Base-by-base conservation (phyloP, 495 filamentous ascomycete species). In the Hypoxylon perforatum region DNA sequence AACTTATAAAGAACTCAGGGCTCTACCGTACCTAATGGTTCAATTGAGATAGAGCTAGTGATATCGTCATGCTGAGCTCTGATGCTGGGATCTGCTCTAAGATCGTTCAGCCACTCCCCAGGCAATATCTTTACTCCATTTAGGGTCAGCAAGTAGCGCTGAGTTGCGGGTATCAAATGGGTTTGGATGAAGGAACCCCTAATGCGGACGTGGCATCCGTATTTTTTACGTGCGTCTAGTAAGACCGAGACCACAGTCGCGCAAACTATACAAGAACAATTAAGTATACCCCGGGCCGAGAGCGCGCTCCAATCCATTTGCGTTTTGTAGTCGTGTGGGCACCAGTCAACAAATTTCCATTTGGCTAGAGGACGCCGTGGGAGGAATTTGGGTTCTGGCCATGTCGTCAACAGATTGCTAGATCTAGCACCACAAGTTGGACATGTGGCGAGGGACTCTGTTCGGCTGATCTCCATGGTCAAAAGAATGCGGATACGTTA, bases 231-330 rank as follows among this genome's bases (percentile, higher is more conserved):
- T 49, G 1, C n/a, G 12, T 36, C 5, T 14, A 33, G 17, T 5
- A 30, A 33, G 21, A 18, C 21, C 4, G 45, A 41, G 19, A 50
- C 14, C 14, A 49, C 17, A 9, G 21, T 41, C 28, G 18, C 56
- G 45, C 56, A 58, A 12, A 58, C 55, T 18, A 49, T 19, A 30
- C 55, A 49, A 38, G 10, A 12, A 38, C 14, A 11, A 11, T 38
- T 2, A 11, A 3, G 35, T 11, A 11, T 11, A 38, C 9, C 14
- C 14, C 30, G 4, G 30, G 30, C 30, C 5, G 11, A 5, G 30
- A 38, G 14, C 14, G 14, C 9, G 9, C 14, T 38, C 35, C 35
- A 38, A 38, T 38, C 9, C 2, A 38, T 10, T n/a, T n/a, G n/a
- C n/a, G n/a, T n/a, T n/a, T n/a, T n/a, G n/a, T n/a, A n/a, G n/a